phyloP scores from a whole-genome alignment of 495 filamentous ascomycete genomes.

The Tetracladium marchalianum region DNA sequence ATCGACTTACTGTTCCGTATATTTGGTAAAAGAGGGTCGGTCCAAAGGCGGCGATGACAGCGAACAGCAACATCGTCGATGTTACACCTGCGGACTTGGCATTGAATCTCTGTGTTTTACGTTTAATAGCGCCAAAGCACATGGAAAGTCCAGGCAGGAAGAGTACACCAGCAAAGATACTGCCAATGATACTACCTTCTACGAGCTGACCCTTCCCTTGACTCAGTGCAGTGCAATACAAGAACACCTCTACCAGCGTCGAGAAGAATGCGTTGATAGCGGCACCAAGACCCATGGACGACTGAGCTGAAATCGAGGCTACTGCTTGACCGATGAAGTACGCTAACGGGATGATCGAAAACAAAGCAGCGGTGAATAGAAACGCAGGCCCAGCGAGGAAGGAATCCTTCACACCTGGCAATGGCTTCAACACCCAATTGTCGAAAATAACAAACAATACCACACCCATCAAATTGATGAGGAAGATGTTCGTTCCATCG shows the following conservation, averaged over 20 bases:
- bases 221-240: slow-evolving; percentile 90
- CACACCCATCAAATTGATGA: slow-evolving; percentile 90
- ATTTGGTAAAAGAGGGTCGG: slow-evolving; percentile 99
- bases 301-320: slow-evolving; percentile 97
- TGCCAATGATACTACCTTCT: slow-evolving; percentile 93
- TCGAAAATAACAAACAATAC: slow-evolving; percentile 90
- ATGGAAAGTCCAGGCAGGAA: slow-evolving; percentile 96
- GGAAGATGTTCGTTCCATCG: slow-evolving; percentile 96
- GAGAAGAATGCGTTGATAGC: slow-evolving; percentile 99
- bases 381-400: slow-evolving; percentile 71
- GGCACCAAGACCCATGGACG: slow-evolving; percentile 98
- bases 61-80: slow-evolving; percentile 96
- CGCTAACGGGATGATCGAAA: slow-evolving; percentile 93
- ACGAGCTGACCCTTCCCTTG: slow-evolving; percentile 90
- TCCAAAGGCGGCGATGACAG: slow-evolving; percentile 92
- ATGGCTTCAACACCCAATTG: slow-evolving; percentile 62
- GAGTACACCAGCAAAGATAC: slow-evolving; percentile 93
- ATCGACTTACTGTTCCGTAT: slow-evolving; percentile 71
- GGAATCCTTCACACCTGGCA: slow-evolving; percentile 52
- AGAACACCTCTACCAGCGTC: slow-evolving; percentile 96
- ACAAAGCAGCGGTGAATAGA: slow-evolving; percentile 73
- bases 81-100: slow-evolving; percentile 94
- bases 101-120: slow-evolving; percentile 98
- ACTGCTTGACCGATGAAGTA: slow-evolving; percentile 99
- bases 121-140: slow-evolving; percentile 96